Conservation (phyloP, 352 stramenopile species). For the Phytophthora uliginosa region DNA sequence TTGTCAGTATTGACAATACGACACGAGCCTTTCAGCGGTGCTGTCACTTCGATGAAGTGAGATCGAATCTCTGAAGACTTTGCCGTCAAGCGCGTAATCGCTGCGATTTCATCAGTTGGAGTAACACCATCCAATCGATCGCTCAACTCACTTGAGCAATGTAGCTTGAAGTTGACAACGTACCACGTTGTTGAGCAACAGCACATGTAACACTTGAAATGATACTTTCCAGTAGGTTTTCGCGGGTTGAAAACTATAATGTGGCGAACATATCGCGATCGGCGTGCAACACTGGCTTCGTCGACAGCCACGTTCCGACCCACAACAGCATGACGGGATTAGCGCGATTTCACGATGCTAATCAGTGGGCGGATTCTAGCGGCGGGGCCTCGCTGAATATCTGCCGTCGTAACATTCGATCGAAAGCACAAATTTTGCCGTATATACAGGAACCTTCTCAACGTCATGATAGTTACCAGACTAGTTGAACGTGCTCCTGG, state of each 20-base stretch:
- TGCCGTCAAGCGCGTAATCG: neutral
- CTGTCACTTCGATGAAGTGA: neutral
- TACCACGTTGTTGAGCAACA: slow-evolving; percentile 14
- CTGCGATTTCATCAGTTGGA: neutral
- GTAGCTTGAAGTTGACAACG: slow-evolving; percentile 7
- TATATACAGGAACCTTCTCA: slow-evolving; percentile 10
- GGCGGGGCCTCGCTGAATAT: slow-evolving; percentile 10
- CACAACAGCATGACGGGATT: slow-evolving; percentile 15
- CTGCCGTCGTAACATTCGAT: neutral
- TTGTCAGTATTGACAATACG: neutral
- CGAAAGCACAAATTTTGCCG: slow-evolving; percentile 7
- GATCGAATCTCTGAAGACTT: neutral
- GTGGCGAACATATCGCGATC: slow-evolving; percentile 28
- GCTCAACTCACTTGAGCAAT: neutral
- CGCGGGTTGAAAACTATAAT: slow-evolving; percentile 39
- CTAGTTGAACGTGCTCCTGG: neutral
- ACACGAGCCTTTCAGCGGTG: neutral
- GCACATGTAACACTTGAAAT: slow-evolving; percentile 19
- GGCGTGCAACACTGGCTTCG: slow-evolving; percentile 1
- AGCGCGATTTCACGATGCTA: slow-evolving; percentile 32
- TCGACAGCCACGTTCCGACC: slow-evolving; percentile 9
- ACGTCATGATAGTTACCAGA: neutral
- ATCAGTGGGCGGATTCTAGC: slow-evolving; percentile 26
- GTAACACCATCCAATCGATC: neutral
- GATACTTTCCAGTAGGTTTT: slow-evolving; percentile 31